These are phyloP conservation scores for Diaporthe sp. DNA, from an alignment of 2,329 filamentous ascomycete genomes.

Conservation along the genomic window DNA sequence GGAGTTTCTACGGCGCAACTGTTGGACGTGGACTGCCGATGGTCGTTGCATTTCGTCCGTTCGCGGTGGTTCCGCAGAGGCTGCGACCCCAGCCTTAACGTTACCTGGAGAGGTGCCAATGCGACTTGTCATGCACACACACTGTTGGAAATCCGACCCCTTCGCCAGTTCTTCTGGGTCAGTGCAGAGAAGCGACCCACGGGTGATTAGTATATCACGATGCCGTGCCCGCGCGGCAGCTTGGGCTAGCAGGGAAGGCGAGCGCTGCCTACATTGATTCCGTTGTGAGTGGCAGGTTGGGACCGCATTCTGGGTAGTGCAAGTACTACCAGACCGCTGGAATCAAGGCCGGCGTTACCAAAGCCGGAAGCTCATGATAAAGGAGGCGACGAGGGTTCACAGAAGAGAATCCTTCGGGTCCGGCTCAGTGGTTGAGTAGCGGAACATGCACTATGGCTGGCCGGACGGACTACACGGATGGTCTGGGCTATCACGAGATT, in stretches of 20 bases:
- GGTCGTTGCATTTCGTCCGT: conserved; percentile 22
- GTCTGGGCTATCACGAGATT: neutral
- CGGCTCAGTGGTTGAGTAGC: neutral
- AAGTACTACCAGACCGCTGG: neutral
- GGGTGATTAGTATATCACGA: neutral
- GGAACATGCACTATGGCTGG: neutral
- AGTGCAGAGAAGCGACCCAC: neutral
- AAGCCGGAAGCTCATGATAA: too few species aligned
- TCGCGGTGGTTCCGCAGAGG: conserved; percentile 12
- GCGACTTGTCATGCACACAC: neutral
- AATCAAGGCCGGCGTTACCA: neutral
- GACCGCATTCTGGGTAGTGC: too few species aligned
- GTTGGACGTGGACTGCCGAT: neutral
- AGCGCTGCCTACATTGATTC: neutral
- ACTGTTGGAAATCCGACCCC: neutral
- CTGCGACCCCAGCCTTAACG: neutral
- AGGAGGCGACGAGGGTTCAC: neutral
- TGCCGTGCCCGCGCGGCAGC: neutral
- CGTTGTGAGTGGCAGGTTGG: neutral
- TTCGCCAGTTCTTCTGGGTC: neutral
- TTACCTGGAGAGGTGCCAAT: conserved; percentile 1
- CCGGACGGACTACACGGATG: neutral
- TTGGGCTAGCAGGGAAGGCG: neutral
- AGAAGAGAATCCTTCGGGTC: neutral
- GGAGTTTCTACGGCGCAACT: conserved; percentile 14